phyloP scores from a whole-genome alignment of 192 early-diverging fungal species.

The Linnemannia hyalina region DNA sequence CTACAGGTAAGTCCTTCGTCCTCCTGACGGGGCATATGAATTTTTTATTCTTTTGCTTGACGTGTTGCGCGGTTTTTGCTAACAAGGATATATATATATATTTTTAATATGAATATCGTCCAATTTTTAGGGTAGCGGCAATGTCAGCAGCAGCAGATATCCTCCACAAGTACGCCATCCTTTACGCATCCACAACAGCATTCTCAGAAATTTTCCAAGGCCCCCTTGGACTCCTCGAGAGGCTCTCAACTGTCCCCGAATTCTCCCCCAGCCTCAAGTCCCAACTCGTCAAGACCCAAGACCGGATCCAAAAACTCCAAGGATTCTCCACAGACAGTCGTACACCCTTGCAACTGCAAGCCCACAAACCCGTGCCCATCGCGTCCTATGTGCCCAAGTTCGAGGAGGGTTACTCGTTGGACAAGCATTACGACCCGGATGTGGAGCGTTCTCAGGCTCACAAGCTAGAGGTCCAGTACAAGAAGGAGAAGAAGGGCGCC shows the following conservation, averaged over 20 bases:
- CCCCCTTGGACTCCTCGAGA: slow-evolving; percentile 42
- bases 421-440: slow-evolving; percentile 86
- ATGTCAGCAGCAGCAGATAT: slow-evolving; percentile 57
- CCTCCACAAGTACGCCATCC: slow-evolving; percentile 59
- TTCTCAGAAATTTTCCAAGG: slow-evolving; percentile 74
- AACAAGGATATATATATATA: not conserved
- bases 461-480: slow-evolving; percentile 87
- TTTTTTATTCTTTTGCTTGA: not conserved
- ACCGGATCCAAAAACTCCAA: slow-evolving; percentile 65
- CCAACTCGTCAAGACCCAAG: slow-evolving; percentile 44
- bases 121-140: slow-evolving; percentile 44
- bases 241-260: slow-evolving; percentile 21
- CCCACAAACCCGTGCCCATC: slow-evolving; percentile 89
- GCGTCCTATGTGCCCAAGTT: slow-evolving; percentile 92
- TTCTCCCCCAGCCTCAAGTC: slow-evolving; percentile 39
- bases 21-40: not conserved
- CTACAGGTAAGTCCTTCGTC: slow-evolving; percentile 21
- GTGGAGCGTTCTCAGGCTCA: slow-evolving; percentile 77
- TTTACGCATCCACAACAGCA: slow-evolving; percentile 73
- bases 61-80: not conserved
- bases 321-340: slow-evolving; percentile 66
- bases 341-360: slow-evolving; percentile 84
- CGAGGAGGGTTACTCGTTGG: slow-evolving; percentile 89
- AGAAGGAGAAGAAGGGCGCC: slow-evolving; percentile 95
- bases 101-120: not conserved